phyloP scores from a whole-genome alignment of 192 early-diverging fungal genomes.

The Dissophora globulifera region DNA sequence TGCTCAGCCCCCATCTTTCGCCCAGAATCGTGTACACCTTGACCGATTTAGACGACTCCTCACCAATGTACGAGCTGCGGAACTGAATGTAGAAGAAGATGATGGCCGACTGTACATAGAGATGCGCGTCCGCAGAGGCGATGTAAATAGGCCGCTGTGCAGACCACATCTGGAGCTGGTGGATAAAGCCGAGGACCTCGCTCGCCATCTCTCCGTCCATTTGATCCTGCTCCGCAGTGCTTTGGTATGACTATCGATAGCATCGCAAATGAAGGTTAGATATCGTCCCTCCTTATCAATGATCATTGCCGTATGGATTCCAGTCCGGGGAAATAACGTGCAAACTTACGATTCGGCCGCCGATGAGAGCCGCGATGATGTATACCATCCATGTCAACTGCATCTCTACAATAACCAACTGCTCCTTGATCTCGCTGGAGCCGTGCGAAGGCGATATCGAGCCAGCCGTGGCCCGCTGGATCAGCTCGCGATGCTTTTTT shows the following conservation, averaged over 20 bases:
- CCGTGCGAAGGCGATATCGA: constrained; percentile 18
- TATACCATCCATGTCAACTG: constrained; percentile 88
- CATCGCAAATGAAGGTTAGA: no score
- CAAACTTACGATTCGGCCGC: constrained; percentile 68
- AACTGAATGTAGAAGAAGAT: constrained; percentile 84
- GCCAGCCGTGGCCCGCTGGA: constrained; percentile 27
- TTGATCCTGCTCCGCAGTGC: constrained; percentile 81
- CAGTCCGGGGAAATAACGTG: background rate
- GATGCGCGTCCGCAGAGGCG: constrained; percentile 60
- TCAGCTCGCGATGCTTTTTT: constrained; percentile 35
- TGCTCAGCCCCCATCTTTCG: constrained; percentile 73
- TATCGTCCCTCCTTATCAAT: no score
- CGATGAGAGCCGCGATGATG: constrained; percentile 73
- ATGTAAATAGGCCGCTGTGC: constrained; percentile 59
- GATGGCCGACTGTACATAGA: constrained; percentile 81
- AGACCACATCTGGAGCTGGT: constrained; percentile 67
- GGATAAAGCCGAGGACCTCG: constrained; percentile 75
- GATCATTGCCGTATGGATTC: no score
- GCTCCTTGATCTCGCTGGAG: constrained; percentile 56
- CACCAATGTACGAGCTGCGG: constrained; percentile 84
- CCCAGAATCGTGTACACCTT: constrained; percentile 75
- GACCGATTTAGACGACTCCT: constrained; percentile 65
- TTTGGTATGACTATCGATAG: constrained; percentile 67
- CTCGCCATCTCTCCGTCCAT: constrained; percentile 81
- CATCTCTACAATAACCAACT: constrained; percentile 60